These are phyloP conservation scores for Selaginella tamariscina DNA, from an alignment of 75 land plant species.

Conservation along the genomic window DNA sequence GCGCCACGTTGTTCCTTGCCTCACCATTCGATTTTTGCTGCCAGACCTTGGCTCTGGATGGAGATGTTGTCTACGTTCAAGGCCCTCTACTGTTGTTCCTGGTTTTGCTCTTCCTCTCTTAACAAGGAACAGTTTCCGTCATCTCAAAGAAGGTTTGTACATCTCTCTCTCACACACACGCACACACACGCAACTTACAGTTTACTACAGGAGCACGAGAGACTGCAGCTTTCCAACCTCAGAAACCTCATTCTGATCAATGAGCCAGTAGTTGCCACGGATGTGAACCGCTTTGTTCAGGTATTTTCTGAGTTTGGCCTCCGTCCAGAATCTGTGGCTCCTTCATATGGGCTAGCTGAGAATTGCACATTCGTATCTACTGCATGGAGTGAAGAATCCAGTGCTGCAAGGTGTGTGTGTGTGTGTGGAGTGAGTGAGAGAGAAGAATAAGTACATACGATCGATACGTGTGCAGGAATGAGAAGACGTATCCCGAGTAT, in stretches of 20 bases:
- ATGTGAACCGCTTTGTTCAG: constrained; percentile 25
- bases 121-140: constrained; percentile 15
- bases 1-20: constrained; percentile 37
- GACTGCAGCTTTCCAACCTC: constrained; percentile 20
- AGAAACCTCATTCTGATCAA: constrained; percentile 38
- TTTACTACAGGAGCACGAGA: no score
- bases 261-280: constrained; percentile 28
- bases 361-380: constrained; percentile 52
- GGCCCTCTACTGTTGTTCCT: constrained; percentile 43
- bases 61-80: constrained; percentile 29
- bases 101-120: constrained; percentile 41
- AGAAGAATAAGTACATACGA: no score
- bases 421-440: no score
- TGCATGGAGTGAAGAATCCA: constrained; percentile 23
- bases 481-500: constrained; percentile 27
- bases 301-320: constrained; percentile 27
- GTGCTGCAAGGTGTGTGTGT: no score
- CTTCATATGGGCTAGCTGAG: constrained; percentile 56
- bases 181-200: no score
- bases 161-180: no score
- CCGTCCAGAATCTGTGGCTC: constrained; percentile 25
- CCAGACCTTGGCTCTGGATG: constrained; percentile 37
- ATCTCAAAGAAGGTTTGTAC: constrained; percentile 2
- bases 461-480: no score
- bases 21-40: constrained; percentile 32